phyloP scores from a whole-genome alignment of 768 basidiomycete species.

The Trametes villosa region DNA sequence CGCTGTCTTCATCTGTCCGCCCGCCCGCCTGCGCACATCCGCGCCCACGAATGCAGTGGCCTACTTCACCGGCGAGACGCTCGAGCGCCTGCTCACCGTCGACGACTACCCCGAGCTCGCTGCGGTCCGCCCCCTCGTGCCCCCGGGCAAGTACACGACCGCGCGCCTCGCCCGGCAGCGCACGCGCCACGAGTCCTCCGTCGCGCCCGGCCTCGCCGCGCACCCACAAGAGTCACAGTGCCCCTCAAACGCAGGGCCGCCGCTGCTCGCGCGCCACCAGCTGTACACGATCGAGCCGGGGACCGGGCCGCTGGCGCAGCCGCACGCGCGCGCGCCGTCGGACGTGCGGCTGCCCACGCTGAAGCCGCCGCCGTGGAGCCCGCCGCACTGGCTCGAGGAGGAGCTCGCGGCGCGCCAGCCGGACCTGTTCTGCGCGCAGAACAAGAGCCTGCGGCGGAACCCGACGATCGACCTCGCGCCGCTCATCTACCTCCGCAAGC shows the following conservation, averaged over 20 bases:
- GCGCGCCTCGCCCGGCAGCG: conserved; percentile 37
- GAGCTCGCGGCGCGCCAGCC: conserved; percentile 21
- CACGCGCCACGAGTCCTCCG: conserved; percentile 11
- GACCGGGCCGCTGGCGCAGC: conserved; percentile 2
- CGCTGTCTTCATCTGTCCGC: too few species aligned
- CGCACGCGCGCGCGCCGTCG: conserved; percentile 1
- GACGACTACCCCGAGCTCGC: conserved; percentile 39
- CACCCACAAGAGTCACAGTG: background rate
- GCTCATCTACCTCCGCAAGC: conserved; percentile 62
- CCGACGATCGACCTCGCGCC: conserved; percentile 53
- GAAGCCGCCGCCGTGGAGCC: conserved; percentile 23
- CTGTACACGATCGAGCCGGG: conserved; percentile 15
- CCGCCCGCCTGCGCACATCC: background rate
- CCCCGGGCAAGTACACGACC: conserved; percentile 38
- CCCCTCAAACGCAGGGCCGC: background rate
- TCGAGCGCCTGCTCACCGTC: conserved; percentile 22
- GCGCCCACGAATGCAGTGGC: conserved; percentile 34
- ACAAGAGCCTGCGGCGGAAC: conserved; percentile 16
- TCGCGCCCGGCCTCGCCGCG: background rate
- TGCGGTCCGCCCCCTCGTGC: conserved; percentile 31
- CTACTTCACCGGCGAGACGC: conserved; percentile 42
- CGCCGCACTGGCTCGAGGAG: conserved; percentile 18
- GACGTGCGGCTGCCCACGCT: conserved; percentile 12
- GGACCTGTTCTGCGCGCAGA: conserved; percentile 25
- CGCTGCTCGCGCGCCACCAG: conserved; percentile 5